phyloP scores from a whole-genome alignment of 441 rosid species.

The Macaranga tanarius region DNA sequence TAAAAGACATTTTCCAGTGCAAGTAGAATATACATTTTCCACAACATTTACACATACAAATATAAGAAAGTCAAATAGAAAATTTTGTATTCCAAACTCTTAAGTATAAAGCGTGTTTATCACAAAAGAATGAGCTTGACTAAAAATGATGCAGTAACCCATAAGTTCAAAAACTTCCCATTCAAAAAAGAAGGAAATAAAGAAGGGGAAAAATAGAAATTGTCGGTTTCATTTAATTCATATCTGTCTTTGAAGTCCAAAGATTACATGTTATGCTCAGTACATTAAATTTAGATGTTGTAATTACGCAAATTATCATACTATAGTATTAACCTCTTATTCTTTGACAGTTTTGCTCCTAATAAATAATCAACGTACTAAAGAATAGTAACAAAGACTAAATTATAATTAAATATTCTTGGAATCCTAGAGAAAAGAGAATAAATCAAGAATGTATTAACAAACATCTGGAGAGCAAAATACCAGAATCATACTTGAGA shows the following conservation, averaged over 20 bases:
- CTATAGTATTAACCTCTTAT: too few relatives aligned
- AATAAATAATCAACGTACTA: too few relatives aligned
- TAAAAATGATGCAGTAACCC: too few relatives aligned
- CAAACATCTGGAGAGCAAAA: slow-evolving; percentile 16
- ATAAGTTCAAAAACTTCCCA: too few relatives aligned
- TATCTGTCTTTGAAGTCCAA: neutral
- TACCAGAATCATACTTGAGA: slow-evolving; percentile 51
- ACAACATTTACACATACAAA: neutral
- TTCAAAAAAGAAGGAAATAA: neutral
- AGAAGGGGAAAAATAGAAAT: neutral
- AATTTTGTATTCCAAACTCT: neutral
- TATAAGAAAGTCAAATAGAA: neutral
- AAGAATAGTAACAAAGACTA: neutral
- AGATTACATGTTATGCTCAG: neutral
- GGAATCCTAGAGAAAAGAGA: neutral
- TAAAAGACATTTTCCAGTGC: slow-evolving; percentile 6
- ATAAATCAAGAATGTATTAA: neutral
- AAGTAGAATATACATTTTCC: neutral
- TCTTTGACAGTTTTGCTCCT: neutral
- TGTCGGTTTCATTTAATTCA: neutral
- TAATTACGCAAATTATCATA: too few relatives aligned
- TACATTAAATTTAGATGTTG: neutral
- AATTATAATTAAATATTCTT: neutral
- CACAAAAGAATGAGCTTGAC: neutral
- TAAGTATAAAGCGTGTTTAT: neutral